Percentiles rank a stretch among this genome's conserved stretches.
Conservation (phyloP, 257 asterid species). For the Solanum etuberosum region DNA sequence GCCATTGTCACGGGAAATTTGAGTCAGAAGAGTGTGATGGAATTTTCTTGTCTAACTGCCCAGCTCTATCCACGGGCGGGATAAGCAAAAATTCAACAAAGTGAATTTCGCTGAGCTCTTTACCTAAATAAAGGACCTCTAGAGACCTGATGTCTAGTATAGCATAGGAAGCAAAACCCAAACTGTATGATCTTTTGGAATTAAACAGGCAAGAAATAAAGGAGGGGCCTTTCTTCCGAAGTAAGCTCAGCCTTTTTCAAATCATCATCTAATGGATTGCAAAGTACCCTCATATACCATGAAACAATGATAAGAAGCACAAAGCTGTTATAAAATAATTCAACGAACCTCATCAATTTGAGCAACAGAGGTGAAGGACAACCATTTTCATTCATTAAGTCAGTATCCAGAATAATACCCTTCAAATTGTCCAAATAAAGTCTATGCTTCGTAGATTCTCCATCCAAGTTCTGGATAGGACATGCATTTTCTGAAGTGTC, state of each 20-base stretch:
- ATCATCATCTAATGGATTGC: background rate
- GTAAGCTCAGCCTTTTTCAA: background rate
- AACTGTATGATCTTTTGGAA: background rate
- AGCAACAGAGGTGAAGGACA: conserved; percentile 65
- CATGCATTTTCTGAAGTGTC: conserved; percentile 25
- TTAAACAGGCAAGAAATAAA: background rate
- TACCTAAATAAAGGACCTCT: background rate
- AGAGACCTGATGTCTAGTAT: background rate
- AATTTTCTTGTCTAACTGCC: background rate
- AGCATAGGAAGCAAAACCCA: background rate
- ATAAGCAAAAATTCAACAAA: background rate
- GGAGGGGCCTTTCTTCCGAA: background rate
- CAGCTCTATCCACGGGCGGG: background rate
- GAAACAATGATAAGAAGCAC: background rate
- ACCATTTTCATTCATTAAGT: conserved; percentile 56
- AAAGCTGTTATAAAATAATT: background rate
- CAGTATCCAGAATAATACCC: conserved; percentile 21
- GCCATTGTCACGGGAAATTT: background rate
- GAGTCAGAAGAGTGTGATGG: background rate
- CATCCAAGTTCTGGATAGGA: conserved; percentile 19
- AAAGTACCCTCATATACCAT: background rate
- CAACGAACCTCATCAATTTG: conserved; percentile 67
- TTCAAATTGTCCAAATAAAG: conserved; percentile 30
- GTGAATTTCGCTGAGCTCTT: background rate
- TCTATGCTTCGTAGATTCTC: conserved; percentile 23